Conservation (phyloP, 1,284 basidiomycete species). For the Cutaneotrichosporon dermatis region DNA sequence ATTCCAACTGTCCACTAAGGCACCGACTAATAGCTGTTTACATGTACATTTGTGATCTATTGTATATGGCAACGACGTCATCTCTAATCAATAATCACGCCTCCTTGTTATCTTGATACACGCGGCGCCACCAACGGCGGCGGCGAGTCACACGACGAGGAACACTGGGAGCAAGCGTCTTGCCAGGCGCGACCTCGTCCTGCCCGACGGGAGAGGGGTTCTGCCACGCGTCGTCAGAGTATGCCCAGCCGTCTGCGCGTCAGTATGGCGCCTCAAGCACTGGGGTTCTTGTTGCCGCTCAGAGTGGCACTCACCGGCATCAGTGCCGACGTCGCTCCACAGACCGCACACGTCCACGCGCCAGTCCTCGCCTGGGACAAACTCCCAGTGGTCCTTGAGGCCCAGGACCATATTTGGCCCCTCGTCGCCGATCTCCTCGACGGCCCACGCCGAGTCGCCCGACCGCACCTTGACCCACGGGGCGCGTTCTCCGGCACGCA, state of each 20-base stretch:
- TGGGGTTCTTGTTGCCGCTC: no score
- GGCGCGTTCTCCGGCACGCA: conserved; percentile 39
- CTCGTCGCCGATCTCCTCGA: conserved; percentile 24
- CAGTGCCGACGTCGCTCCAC: conserved; percentile 41
- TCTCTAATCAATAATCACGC: no score
- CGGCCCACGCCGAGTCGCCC: conserved; percentile 19
- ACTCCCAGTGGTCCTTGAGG: conserved; percentile 41
- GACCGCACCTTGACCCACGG: conserved; percentile 38
- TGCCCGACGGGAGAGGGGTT: conserved; percentile 4
- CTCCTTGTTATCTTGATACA: conserved; percentile 3
- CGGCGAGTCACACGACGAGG: conserved; percentile 14
- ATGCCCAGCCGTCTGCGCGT: conserved; percentile 42
- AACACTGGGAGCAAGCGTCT: background rate
- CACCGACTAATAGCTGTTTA: no score
- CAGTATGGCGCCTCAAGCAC: no score
- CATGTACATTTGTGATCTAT: no score
- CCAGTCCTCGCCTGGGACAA: conserved; percentile 47
- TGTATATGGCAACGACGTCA: no score
- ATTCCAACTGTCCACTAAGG: no score
- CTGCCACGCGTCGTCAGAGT: conserved; percentile 47
- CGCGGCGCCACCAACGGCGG: conserved; percentile 20
- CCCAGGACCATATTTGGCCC: conserved; percentile 31
- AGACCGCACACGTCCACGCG: conserved; percentile 41
- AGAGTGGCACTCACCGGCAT: conserved; percentile 15
- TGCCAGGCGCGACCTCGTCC: background rate